Percentiles rank a stretch among this genome's conserved stretches.
Evolutionary conservation across 345 rosid species (phyloP).

Genomic region (Isatis tinctoria): DNA sequence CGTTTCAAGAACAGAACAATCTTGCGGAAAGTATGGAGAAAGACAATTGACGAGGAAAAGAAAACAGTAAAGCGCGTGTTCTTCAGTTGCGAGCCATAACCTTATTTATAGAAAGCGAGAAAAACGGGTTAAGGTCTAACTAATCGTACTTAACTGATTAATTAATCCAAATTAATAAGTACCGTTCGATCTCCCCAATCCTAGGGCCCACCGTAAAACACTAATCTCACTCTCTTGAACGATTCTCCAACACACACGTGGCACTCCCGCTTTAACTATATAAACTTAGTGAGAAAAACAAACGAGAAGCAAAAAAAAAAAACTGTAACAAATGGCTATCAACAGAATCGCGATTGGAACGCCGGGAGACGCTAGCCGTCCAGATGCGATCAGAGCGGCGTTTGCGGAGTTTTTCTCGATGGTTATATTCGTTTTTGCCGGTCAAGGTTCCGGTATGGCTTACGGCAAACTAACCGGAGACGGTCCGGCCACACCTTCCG

Average conservation of each 20-base stretch:
- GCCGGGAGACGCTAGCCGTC: conserved; percentile 61
- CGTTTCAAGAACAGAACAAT: conserved; percentile 18
- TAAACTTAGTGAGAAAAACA: conserved; percentile 4
- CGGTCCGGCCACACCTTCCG: conserved; percentile 57
- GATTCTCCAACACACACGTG: conserved; percentile 31
- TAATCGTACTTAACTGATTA: background rate
- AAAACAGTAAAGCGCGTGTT: conserved; percentile 28
- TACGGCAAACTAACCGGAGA: conserved; percentile 55
- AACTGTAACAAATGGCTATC: conserved; percentile 46
- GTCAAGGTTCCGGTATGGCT: conserved; percentile 91
- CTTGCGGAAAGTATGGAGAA: conserved; percentile 11
- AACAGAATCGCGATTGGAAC: conserved; percentile 54
- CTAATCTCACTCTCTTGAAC: conserved; percentile 26
- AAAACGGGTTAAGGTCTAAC: conserved; percentile 23
- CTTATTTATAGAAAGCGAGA: conserved; percentile 27
- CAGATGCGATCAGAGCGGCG: conserved; percentile 63
- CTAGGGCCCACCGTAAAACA: conserved; percentile 24
- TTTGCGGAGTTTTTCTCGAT: conserved; percentile 69
- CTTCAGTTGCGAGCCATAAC: conserved; percentile 15
- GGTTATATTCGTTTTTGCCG: conserved; percentile 82
- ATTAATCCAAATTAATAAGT: background rate
- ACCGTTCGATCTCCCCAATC: conserved; percentile 2
- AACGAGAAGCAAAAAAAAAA: background rate
- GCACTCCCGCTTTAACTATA: conserved; percentile 20
- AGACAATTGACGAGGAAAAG: conserved; percentile 1